Percentiles rank a stretch among this genome's conserved stretches.
Conservation (phyloP, 352 stramenopile genomes). For the Phytophthora lateralis region DNA sequence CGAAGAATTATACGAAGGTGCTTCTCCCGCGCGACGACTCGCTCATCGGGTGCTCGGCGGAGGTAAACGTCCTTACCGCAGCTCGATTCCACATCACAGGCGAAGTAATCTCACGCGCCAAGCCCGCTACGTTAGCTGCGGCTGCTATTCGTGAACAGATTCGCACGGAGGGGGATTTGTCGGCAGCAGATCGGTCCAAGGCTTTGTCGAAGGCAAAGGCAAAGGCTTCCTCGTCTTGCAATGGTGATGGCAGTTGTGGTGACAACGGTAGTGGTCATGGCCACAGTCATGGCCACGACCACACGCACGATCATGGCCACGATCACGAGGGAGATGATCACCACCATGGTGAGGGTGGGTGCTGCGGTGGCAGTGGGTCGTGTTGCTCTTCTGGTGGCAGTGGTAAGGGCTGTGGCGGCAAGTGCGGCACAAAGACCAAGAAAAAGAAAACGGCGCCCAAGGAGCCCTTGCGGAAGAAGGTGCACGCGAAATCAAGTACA, state of each 20-base stretch:
- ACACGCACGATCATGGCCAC: conserved; percentile 26
- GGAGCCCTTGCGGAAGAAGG: conserved; percentile 28
- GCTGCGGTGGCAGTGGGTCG: conserved; percentile 37
- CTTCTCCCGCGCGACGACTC: conserved; percentile 74
- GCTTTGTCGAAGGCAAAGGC: conserved; percentile 35
- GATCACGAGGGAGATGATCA: conserved; percentile 23
- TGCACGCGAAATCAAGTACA: conserved; percentile 6
- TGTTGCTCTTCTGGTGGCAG: conserved; percentile 43
- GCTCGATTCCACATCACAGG: conserved; percentile 82
- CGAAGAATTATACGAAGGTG: conserved; percentile 94
- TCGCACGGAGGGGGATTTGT: conserved; percentile 40
- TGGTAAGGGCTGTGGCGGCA: conserved; percentile 35
- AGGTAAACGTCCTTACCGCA: conserved; percentile 56
- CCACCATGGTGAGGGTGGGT: conserved; percentile 30
- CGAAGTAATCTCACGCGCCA: conserved; percentile 57
- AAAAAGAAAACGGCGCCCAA: conserved; percentile 33
- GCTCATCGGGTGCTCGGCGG: conserved; percentile 75
- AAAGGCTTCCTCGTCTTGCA: conserved; percentile 21
- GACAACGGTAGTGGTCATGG: conserved; percentile 17
- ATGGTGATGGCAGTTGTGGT: conserved; percentile 38
- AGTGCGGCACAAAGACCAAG: conserved; percentile 41
- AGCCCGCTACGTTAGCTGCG: conserved; percentile 58
- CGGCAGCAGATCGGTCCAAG: conserved; percentile 35
- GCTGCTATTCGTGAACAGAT: conserved; percentile 61
- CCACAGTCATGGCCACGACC: conserved; percentile 24